Evolutionary conservation across 495 filamentous ascomycete genomes (phyloP), one percentile per base, ranked within the genome.

Genomic region (Hyaloscypha finlandica): DNA sequence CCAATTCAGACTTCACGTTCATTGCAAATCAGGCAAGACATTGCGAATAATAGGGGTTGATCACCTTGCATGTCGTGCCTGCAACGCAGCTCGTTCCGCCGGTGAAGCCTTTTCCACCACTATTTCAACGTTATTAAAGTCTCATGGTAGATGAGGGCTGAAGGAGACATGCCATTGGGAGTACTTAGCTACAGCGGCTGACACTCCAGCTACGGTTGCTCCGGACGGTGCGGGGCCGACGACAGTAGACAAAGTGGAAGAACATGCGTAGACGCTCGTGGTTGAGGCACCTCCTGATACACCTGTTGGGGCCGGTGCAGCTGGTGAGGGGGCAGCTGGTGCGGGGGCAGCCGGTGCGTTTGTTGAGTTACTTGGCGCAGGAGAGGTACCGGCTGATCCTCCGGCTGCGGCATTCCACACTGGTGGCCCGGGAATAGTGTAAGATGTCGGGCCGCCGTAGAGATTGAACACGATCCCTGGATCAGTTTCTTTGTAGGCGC

Each of bases 381-480:
- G 11, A n/a, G 61, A 52, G 54, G 42, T 48, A 53, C 61, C 33
- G 19, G 57, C 39, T 20, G 56, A 54, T 51, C 66, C 67, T 63
- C 20, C 25, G 59, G 8, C 29, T 16, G 60, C 56, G 6, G 32
- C 68, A 25, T 54, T 67, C 70, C 74, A 80, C 45, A 81, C 70
- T 32, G 69, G 57, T 6, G 80, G 80, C 20, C 80, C 80, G 31
- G 80, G 79, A 61, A 77, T 75, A 0, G 69, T 61, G 78, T 81
- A 83, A 65, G 71, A 68, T 39, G 71, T 76, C 31, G 72, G 14
- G 42, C 2, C 14, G 16, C 63, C 58, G 69, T 83, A 83, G 33
- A 86, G 77, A 65, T 85, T 81, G 54, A 86, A 79, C 16, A 82
- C 70, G 32, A 86, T 80, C 12, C 84, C 84, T 0, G 81, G 79